Conservation (phyloP, 345 rosid species). For the Citrus inodora region DNA sequence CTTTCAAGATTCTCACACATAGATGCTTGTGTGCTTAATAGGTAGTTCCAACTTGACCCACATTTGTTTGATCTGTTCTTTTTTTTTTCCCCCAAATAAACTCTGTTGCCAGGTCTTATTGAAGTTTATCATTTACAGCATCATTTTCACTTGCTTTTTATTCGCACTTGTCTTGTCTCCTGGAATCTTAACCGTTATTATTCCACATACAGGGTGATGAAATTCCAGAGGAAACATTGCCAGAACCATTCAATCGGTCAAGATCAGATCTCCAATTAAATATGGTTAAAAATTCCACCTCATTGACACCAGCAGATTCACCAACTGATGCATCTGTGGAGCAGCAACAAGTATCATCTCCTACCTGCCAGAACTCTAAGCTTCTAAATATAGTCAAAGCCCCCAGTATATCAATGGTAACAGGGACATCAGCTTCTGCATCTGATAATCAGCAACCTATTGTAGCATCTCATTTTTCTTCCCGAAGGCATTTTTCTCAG, state of each 20-base stretch:
- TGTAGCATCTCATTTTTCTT: constrained; percentile 45
- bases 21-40: neutral
- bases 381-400: neutral
- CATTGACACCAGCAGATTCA: constrained; percentile 15
- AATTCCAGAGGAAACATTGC: constrained; percentile 70
- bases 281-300: neutral
- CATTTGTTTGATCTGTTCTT: neutral
- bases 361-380: neutral
- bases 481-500: constrained; percentile 41
- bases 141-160: neutral
- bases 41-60: neutral
- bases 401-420: constrained; percentile 1
- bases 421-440: constrained; percentile 8
- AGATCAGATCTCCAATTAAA: constrained; percentile 17
- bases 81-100: neutral
- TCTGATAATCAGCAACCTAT: constrained; percentile 24
- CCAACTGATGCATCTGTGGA: constrained; percentile 7
- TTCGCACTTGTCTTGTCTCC: neutral
- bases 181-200: neutral
- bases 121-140: neutral
- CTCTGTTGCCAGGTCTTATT: neutral
- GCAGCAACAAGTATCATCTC: constrained; percentile 9
- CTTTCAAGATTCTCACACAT: neutral
- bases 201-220: constrained; percentile 60
- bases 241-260: constrained; percentile 55